Base-by-base conservation (phyloP, 345 rosid genomes). In the Brassica rapa region DNA sequence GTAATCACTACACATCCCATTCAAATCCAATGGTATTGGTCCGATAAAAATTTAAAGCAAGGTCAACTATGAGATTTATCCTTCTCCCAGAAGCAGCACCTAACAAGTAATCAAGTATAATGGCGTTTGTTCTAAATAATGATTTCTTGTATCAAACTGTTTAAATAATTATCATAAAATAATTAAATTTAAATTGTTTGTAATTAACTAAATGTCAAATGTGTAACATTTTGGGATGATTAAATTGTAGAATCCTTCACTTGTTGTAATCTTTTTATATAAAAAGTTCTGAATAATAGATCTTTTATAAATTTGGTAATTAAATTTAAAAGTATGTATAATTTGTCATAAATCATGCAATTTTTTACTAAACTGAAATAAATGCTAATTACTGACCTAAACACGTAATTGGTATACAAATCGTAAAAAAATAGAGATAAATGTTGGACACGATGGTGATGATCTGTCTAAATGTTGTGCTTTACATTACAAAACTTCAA, bases 1-100 rank as follows among this genome's bases (percentile, higher is more conserved):
- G 69, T 67, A 79, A 79, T 79, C 82, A 79, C 70, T 35, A 51
- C 59, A 53, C 62, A 5, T 49, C 29, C 56, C 68, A 78, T 72
- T 78, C 19, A 78, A 12, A 72, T 43, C 68, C 72, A 66, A 30
- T 66, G 68, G 53, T 65, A 56, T 66, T 72, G 72, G 77, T 72
- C 68, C 53, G 11, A 59, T 14, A 39, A 39, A 8, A 21, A 15
- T 4, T 19, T 21, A 12, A 66, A 59, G 69, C 29, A 78, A 67
- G 3, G 82, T 78, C 82, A 78, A 72, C 82, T 33, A 10, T 68
- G 3, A 53, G 35, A 73, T 71, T 39, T 65, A 35, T 27, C 33
- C 75, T 71, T 77, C 5, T 55, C 2, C 49, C 8, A 63, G 24
- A 33, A 63, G 66, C 32, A 64, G 30, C 25, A 12, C 55, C 1